Evolutionary conservation across 768 basidiomycete species (phyloP), one percentile per base, ranked within the genome.

Genomic region (Trametes villosa): DNA sequence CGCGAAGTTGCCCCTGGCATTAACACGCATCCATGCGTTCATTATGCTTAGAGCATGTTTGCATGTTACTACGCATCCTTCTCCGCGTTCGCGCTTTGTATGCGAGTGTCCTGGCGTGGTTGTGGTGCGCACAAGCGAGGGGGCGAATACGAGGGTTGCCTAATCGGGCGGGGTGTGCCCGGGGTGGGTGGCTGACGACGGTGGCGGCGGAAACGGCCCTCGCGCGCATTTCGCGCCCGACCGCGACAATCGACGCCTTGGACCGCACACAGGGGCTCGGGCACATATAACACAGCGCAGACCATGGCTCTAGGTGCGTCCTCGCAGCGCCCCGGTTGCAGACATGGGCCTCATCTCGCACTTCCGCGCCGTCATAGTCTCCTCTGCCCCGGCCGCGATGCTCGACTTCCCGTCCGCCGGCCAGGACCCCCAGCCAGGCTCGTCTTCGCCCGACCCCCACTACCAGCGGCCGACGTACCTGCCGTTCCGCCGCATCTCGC

Each of bases 401-500:
- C 64, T 70, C 65, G 67, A 67, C 63, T 72, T 72, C 48, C 71
- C 71, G 18, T 64, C 62, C 51, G 58, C 66, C 53, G 60, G 64
- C 4, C 56, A 52, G 31, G 53, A 63, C 49, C 53, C 54, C 27
- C 55, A 64, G 18, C 34, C 63, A 8, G 61, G 62, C 27, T 18
- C 52, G 3, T 60, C 67, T 13, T 24, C 38, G 27, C 60, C 44
- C 41, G 71, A 70, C 54, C 24, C 42, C 31, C 65, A 40, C 52
- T 50, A 59, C 31, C 85, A 38, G 72, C 89, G 52, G 80, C 85
- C 54, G 77, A 82, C 38, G 71, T 81, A 57, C 79, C 86, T 76
- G 22, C 78, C 79, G 8, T 80, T 80, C 62, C 76, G 79, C 34
- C 71, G 79, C n/a, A 79, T 80, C 40, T 80, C 79, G 9, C 70